phyloP scores from a whole-genome alignment of 192 early-diverging fungal species.

The Spinellus fusiger region DNA sequence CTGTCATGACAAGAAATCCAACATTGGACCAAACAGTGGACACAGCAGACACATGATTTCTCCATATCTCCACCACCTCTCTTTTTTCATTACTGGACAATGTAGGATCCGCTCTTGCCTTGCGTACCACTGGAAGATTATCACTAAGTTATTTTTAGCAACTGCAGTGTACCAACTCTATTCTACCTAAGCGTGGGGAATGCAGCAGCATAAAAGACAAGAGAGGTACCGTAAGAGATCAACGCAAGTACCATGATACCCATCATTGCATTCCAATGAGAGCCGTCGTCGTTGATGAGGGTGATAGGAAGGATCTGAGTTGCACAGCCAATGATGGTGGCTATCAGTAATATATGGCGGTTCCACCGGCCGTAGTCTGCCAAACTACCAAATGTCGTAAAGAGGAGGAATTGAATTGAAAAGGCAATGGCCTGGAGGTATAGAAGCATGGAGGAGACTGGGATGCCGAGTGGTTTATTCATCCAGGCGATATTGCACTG shows the following conservation, averaged over 20 bases:
- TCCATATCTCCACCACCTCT: slow-evolving; percentile 22
- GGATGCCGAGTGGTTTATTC: neutral
- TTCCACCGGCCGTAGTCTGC: slow-evolving; percentile 30
- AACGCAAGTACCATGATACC: slow-evolving; percentile 21
- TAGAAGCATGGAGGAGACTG: slow-evolving; percentile 24
- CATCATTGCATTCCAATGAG: slow-evolving; percentile 30
- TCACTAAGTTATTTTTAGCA: slow-evolving; percentile 10
- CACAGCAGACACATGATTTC: slow-evolving; percentile 30
- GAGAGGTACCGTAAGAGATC: slow-evolving; percentile 27
- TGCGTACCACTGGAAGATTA: slow-evolving; percentile 27
- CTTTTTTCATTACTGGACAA: slow-evolving; percentile 14
- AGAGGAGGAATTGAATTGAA: slow-evolving; percentile 26
- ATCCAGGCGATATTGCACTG: slow-evolving; percentile 24
- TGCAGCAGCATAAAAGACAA: slow-evolving; percentile 33
- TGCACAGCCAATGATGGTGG: slow-evolving; percentile 23
- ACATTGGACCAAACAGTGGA: slow-evolving; percentile 32
- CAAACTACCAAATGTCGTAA: slow-evolving; percentile 32
- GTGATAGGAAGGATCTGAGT: slow-evolving; percentile 26
- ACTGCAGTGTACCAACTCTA: neutral
- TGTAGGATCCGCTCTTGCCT: slow-evolving; percentile 19
- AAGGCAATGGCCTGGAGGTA: slow-evolving; percentile 35
- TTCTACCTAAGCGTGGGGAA: slow-evolving; percentile 24
- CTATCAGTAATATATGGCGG: slow-evolving; percentile 18
- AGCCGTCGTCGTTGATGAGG: slow-evolving; percentile 20
- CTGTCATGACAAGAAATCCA: slow-evolving; percentile 23